Conservation (phyloP, 163 green algal species). For the Scenedesmus sp. region DNA sequence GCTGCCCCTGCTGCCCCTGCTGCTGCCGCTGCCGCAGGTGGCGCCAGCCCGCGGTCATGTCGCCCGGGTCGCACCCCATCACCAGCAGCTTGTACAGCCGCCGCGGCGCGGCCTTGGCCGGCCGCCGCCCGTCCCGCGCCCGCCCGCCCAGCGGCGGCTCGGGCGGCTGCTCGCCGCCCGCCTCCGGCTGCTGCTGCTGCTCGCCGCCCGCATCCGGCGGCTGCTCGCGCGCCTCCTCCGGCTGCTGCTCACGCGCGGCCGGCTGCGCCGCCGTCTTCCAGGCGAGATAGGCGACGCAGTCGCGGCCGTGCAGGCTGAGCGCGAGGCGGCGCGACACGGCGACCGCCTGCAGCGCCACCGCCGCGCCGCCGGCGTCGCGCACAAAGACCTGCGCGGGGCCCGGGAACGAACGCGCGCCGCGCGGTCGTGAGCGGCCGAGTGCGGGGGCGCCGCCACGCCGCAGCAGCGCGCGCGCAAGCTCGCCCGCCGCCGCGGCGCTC, state of each 20-base stretch:
- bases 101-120: neutral
- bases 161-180: neutral
- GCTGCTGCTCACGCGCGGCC: neutral
- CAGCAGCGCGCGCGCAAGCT: neutral
- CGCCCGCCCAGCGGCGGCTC: neutral
- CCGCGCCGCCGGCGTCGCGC: neutral
- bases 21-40: neutral
- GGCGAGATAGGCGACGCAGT: neutral
- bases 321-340: neutral
- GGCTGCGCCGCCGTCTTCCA: neutral
- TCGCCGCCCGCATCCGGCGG: neutral
- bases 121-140: neutral
- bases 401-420: no score
- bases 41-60: neutral
- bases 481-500: neutral
- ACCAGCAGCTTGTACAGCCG: conserved; percentile 23
- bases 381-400: neutral
- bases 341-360: neutral
- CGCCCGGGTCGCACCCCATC: conserved; percentile 3
- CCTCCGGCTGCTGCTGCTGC: conserved; percentile 1
- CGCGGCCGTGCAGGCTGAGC: neutral
- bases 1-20: neutral
- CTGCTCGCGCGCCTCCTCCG: neutral
- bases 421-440: neutral
- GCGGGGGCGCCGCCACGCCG: neutral